Evolutionary conservation across 805 yeast genomes (phyloP).

Genomic region (Candida sonorensis): DNA sequence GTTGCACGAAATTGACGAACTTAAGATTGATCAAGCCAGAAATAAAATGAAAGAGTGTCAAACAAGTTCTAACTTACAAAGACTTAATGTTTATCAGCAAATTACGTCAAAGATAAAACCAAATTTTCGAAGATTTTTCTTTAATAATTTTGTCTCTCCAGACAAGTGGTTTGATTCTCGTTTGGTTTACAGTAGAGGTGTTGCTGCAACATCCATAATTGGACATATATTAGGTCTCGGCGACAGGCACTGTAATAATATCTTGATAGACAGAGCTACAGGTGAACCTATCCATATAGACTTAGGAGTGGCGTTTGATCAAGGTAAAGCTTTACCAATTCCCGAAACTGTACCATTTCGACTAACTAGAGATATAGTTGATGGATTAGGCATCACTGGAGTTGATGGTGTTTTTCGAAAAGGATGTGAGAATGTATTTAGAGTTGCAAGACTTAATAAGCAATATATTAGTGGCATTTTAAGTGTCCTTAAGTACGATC

Average conservation of each 20-base stretch:
- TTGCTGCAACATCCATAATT: conserved; percentile 79
- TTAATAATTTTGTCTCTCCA: conserved; percentile 57
- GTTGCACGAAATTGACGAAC: conserved; percentile 48
- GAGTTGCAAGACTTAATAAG: conserved; percentile 56
- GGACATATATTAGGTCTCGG: conserved; percentile 91
- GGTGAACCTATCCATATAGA: conserved; percentile 97
- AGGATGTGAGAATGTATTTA: conserved; percentile 67
- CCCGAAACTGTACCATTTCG: conserved; percentile 96
- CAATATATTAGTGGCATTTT: conserved; percentile 73
- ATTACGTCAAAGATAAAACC: conserved; percentile 55
- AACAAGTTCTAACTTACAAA: conserved; percentile 32
- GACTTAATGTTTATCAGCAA: conserved; percentile 39
- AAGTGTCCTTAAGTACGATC: conserved; percentile 87
- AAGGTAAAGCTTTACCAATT: conserved; percentile 72
- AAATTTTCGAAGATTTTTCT: conserved; percentile 62
- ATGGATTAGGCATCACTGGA: conserved; percentile 90
- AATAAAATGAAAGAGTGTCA: conserved; percentile 55
- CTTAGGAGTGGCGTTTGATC: conserved; percentile 94
- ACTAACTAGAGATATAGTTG: conserved; percentile 81
- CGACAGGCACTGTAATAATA: conserved; percentile 90
- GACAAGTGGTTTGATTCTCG: conserved; percentile 69
- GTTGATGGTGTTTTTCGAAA: conserved; percentile 68
- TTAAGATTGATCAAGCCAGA: conserved; percentile 54
- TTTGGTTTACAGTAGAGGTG: conserved; percentile 61
- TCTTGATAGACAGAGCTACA: conserved; percentile 66